These are phyloP conservation scores for Arthrobotrys pseudoclavata DNA, from an alignment of 2,329 filamentous ascomycete species.

Conservation along the genomic window DNA sequence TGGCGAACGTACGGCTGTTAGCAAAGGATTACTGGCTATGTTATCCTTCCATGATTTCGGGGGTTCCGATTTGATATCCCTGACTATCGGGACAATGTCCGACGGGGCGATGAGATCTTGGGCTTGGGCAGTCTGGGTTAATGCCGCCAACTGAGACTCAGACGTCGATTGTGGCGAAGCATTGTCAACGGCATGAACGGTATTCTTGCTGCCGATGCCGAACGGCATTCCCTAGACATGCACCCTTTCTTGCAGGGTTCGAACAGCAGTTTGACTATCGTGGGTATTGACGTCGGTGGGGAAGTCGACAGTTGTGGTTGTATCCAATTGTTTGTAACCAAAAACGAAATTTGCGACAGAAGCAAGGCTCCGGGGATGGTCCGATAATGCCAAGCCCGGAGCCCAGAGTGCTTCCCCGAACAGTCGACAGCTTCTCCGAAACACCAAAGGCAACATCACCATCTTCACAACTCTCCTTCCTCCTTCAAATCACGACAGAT, in stretches of 20 bases:
- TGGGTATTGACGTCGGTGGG: constrained; percentile 12
- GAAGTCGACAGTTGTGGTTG: neutral
- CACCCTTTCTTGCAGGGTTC: constrained; percentile 15
- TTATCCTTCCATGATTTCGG: constrained; percentile 52
- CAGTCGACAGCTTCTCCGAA: constrained; percentile 7
- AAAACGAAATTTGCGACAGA: constrained; percentile 21
- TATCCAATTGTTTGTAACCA: neutral
- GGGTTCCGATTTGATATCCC: constrained; percentile 4
- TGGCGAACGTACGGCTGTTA: constrained; percentile 39
- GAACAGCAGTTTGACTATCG: constrained; percentile 4
- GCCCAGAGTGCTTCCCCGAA: constrained; percentile 18
- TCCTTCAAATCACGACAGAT: constrained; percentile 2
- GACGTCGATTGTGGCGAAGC: constrained; percentile 6
- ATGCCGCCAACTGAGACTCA: neutral
- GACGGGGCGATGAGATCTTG: neutral
- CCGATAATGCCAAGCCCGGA: neutral
- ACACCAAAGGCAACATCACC: constrained; percentile 25
- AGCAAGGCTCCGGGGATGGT: neutral
- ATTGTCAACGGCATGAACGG: constrained; percentile 28
- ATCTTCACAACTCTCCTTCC: constrained; percentile 10
- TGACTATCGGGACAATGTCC: constrained; percentile 11
- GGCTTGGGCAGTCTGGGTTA: neutral
- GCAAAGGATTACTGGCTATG: constrained; percentile 43
- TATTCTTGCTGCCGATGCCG: constrained; percentile 53
- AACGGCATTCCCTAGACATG: constrained; percentile 49